Conservation (phyloP, 768 basidiomycete species). For the Kwoniella bestiolae region DNA sequence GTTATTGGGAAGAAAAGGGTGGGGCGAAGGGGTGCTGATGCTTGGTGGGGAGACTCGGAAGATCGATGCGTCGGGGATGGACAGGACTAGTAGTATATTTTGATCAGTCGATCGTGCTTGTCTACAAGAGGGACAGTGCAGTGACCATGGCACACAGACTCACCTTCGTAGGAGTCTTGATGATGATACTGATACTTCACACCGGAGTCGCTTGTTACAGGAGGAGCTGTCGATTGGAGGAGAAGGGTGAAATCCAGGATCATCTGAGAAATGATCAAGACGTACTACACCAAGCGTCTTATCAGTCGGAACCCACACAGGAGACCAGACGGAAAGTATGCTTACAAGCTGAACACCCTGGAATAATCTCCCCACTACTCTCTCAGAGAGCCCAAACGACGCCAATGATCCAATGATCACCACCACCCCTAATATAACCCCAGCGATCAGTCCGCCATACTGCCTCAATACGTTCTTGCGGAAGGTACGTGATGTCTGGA, state of each 20-base stretch:
- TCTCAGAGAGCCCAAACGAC: background rate
- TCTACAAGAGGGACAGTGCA: background rate
- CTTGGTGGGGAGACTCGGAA: background rate
- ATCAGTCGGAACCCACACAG: no score
- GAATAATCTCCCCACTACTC: background rate
- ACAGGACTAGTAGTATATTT: background rate
- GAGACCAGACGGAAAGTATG: background rate
- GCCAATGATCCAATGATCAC: conserved; percentile 1
- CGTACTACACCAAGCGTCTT: no score
- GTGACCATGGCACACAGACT: background rate
- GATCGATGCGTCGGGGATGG: background rate
- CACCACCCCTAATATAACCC: background rate
- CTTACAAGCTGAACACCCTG: background rate
- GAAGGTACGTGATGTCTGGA: background rate
- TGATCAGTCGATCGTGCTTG: background rate
- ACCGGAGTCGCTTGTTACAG: background rate
- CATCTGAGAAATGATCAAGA: background rate
- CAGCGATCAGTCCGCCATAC: background rate
- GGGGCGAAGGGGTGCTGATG: conserved; percentile 3
- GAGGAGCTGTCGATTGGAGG: background rate
- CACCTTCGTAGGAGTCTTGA: background rate
- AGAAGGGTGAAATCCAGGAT: conserved; percentile 1
- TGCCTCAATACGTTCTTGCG: background rate
- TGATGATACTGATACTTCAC: background rate
- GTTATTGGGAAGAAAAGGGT: background rate